phyloP scores from a whole-genome alignment of 2,329 filamentous ascomycete species.

The Cladosporium sp. region DNA sequence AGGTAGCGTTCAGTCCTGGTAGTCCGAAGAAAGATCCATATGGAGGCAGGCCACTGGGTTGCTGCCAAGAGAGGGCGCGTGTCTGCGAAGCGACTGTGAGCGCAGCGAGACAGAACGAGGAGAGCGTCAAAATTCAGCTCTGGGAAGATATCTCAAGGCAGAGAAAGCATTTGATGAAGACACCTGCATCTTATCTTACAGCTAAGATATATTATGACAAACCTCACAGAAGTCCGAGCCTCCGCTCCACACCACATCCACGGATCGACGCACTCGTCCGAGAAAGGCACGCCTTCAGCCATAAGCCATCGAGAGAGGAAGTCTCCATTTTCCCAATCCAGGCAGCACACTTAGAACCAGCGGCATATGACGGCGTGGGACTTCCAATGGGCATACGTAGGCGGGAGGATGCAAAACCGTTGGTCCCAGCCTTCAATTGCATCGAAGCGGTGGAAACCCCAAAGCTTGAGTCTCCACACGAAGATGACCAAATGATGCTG shows the following conservation, averaged over 20 bases:
- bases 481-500: neutral
- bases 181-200: neutral
- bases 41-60: neutral
- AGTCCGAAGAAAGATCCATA: slow-evolving; percentile 25
- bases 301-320: neutral
- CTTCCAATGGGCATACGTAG: neutral
- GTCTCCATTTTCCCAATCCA: neutral
- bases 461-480: neutral
- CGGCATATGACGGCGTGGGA: neutral
- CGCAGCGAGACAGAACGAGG: neutral
- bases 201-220: neutral
- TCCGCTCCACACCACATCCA: neutral
- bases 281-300: neutral
- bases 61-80: slow-evolving; percentile 2
- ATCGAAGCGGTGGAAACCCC: neutral
- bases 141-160: neutral
- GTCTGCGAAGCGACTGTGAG: neutral
- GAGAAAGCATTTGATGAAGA: neutral
- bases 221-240: neutral
- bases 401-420: neutral
- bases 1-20: slow-evolving; percentile 23
- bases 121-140: neutral
- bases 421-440: neutral
- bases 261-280: neutral
- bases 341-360: neutral